phyloP scores from a whole-genome alignment of 2,329 filamentous ascomycete genomes.

The Macrophomina pseudophaseolina region DNA sequence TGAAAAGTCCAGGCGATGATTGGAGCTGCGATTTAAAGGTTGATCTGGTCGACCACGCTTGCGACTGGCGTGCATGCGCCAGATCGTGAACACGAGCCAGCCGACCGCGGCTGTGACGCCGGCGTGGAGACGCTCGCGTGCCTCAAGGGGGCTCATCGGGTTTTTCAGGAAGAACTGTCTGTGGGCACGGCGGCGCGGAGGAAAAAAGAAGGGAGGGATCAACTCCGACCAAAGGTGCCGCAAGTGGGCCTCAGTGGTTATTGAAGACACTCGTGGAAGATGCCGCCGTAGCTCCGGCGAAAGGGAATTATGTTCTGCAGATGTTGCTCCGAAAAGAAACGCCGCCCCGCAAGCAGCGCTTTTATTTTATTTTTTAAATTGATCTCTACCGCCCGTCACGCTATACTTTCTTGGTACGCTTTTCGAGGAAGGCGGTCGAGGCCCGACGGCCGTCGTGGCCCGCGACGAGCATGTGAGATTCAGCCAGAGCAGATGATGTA shows the following conservation, averaged over 20 bases:
- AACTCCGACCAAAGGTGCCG: constrained; percentile 18
- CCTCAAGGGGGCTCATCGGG: constrained; percentile 7
- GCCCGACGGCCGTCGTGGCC: neutral
- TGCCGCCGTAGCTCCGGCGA: constrained; percentile 7
- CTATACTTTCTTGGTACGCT: neutral
- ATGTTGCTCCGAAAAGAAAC: neutral
- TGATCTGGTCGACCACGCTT: constrained; percentile 8
- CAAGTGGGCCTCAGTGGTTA: constrained; percentile 24
- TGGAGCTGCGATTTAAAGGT: constrained; percentile 22
- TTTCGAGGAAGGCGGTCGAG: constrained; percentile 15
- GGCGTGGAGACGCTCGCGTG: constrained; percentile 22
- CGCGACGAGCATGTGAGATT: constrained; percentile 24
- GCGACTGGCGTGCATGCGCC: constrained; percentile 14
- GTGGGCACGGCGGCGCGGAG: constrained; percentile 14
- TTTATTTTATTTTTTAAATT: neutral
- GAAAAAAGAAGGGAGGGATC: constrained; percentile 19
- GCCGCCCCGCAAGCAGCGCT: neutral
- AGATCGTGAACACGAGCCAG: constrained; percentile 18
- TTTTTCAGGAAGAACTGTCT: constrained; percentile 19
- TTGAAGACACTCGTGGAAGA: constrained; percentile 21
- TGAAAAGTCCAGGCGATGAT: constrained; percentile 15
- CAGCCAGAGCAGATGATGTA: neutral
- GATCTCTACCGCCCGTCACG: no score
- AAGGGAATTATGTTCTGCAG: constrained; percentile 14
- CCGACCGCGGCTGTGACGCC: neutral